Evolutionary conservation across 805 yeast species (phyloP).

Genomic region (Candida yuanshanica): DNA sequence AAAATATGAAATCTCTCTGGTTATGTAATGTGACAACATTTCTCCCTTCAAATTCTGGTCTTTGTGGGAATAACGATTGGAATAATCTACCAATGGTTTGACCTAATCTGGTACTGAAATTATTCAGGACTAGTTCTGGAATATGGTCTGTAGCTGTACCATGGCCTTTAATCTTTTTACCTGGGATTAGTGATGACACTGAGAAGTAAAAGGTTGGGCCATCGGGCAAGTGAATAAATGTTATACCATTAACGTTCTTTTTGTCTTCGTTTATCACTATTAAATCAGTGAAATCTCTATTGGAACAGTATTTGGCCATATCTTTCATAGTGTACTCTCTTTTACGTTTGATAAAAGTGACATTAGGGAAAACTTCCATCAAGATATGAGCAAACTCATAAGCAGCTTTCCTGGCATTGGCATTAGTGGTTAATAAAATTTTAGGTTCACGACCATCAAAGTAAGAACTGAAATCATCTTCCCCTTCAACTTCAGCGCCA

Average conservation of each 20-base stretch:
- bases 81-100: slow-evolving; percentile 88
- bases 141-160: slow-evolving; percentile 87
- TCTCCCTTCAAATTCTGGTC: slow-evolving; percentile 91
- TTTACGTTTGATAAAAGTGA: slow-evolving; percentile 83
- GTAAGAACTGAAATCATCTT: slow-evolving; percentile 25
- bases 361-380: slow-evolving; percentile 79
- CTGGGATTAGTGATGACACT: slow-evolving; percentile 67
- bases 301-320: slow-evolving; percentile 76
- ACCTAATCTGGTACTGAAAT: slow-evolving; percentile 89
- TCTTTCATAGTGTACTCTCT: slow-evolving; percentile 79
- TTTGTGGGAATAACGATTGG: slow-evolving; percentile 87
- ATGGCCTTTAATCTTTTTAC: slow-evolving; percentile 76
- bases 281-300: slow-evolving; percentile 82
- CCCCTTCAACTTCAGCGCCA: slow-evolving; percentile 24
- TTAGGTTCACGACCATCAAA: slow-evolving; percentile 51
- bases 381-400: slow-evolving; percentile 86
- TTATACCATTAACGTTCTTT: slow-evolving; percentile 84
- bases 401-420: slow-evolving; percentile 78
- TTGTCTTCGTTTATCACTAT: slow-evolving; percentile 91
- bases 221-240: slow-evolving; percentile 88
- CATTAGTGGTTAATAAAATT: slow-evolving; percentile 83
- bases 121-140: slow-evolving; percentile 89
- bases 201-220: slow-evolving; percentile 96
- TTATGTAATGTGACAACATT: slow-evolving; percentile 95
- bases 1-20: slow-evolving; percentile 92